Conservation (phyloP, 208 protist species). For the Acanthamoeba sp. region DNA sequence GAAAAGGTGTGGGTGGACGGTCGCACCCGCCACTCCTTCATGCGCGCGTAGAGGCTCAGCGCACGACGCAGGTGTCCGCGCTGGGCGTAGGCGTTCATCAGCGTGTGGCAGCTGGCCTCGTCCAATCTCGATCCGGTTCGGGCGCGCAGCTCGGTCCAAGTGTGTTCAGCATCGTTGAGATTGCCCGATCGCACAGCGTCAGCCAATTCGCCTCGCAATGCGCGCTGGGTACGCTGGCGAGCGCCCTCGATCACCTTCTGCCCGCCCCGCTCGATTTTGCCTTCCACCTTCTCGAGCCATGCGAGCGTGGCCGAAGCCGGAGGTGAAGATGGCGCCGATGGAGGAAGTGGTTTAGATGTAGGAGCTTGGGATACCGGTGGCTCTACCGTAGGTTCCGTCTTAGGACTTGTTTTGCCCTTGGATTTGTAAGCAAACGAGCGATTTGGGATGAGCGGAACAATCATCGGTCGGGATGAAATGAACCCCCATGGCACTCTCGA, state of each 20-base stretch:
- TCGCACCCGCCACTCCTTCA: conserved; percentile 36
- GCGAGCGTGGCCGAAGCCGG: background rate
- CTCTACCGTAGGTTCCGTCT: no score
- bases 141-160: background rate
- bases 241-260: background rate
- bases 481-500: no score
- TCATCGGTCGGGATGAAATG: no score
- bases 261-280: conserved; percentile 1
- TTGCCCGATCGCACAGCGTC: background rate
- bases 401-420: no score
- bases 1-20: conserved; percentile 38
- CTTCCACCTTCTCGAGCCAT: conserved; percentile 39
- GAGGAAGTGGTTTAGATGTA: background rate
- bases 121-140: background rate
- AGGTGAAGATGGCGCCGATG: background rate
- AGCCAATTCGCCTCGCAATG: conserved; percentile 2
- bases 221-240: background rate
- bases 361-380: no score
- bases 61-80: conserved; percentile 20
- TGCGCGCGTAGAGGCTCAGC: conserved; percentile 40
- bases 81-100: conserved; percentile 47
- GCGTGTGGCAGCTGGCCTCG: background rate
- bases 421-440: no score
- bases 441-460: no score
- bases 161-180: background rate